Conservation (phyloP, 805 yeast species). For the Kuraishia borneana region DNA sequence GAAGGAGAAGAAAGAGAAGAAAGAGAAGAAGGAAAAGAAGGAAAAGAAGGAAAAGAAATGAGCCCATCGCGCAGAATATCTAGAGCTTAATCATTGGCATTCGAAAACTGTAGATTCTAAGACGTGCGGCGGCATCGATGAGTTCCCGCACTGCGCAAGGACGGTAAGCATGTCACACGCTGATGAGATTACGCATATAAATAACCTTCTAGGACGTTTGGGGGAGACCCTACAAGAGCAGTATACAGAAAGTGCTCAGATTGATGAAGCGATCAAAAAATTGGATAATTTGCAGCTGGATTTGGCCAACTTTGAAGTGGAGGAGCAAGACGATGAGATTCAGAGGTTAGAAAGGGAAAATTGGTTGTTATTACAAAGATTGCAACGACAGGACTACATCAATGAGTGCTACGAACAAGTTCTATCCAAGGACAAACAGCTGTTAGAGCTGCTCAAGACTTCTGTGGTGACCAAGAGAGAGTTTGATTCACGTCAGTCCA, state of each 20-base stretch:
- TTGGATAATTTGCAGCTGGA: conserved; percentile 1
- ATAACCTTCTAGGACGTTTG: background rate
- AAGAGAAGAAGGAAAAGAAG: conserved; percentile 13
- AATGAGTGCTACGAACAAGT: conserved; percentile 14
- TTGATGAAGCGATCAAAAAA: conserved; percentile 8
- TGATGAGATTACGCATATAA: background rate
- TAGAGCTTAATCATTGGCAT: too few species aligned
- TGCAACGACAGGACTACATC: conserved; percentile 22
- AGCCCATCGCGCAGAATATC: background rate
- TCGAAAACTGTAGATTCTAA: too few species aligned
- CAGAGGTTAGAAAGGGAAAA: conserved; percentile 14
- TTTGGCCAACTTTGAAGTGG: background rate
- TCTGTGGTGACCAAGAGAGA: conserved; percentile 1
- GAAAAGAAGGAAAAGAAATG: conserved; percentile 12
- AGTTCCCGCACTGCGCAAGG: too few species aligned
- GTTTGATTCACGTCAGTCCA: background rate
- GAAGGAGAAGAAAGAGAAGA: conserved; percentile 18
- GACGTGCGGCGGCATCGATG: too few species aligned
- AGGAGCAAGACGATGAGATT: conserved; percentile 6
- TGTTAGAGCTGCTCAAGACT: conserved; percentile 11
- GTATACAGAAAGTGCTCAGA: conserved; percentile 10
- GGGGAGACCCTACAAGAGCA: conserved; percentile 15
- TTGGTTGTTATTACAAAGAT: conserved; percentile 13
- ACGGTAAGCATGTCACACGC: background rate
- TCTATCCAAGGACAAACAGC: conserved; percentile 15